phyloP scores from a whole-genome alignment of 2,329 filamentous ascomycete genomes.

The Fusarium metavorans region DNA sequence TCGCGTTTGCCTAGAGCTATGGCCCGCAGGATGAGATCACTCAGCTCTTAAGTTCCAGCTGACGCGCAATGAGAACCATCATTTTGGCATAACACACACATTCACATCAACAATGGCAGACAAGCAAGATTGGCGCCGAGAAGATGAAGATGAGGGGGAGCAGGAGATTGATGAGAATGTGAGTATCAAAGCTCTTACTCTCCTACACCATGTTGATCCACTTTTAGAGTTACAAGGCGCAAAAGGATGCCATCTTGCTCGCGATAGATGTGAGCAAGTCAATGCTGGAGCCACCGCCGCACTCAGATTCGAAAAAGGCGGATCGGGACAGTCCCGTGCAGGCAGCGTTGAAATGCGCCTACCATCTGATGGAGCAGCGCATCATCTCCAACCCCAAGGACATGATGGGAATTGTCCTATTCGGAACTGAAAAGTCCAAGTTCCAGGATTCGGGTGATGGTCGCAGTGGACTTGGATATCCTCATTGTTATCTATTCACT shows the following conservation, averaged over 20 bases:
- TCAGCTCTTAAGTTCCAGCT: conserved; percentile 39
- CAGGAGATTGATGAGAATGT: conserved; percentile 72
- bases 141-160: conserved; percentile 74
- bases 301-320: conserved; percentile 77
- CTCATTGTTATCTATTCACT: conserved; percentile 91
- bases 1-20: conserved; percentile 50
- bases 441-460: conserved; percentile 77
- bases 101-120: conserved; percentile 48
- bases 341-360: conserved; percentile 93
- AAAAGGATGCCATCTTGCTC: conserved; percentile 98
- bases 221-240: conserved; percentile 82
- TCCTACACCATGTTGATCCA: conserved; percentile 23
- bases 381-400: conserved; percentile 97
- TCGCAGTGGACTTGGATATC: conserved; percentile 74
- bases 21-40: conserved; percentile 39
- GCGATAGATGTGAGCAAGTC: conserved; percentile 91
- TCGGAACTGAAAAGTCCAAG: conserved; percentile 87
- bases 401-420: conserved; percentile 95
- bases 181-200: conserved; percentile 41
- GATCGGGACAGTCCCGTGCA: conserved; percentile 82
- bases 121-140: conserved; percentile 59
- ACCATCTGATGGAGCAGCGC: conserved; percentile 95
- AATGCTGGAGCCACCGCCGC: conserved; percentile 80
- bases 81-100: conserved; percentile 14
- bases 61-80: conserved; percentile 30